phyloP scores from a whole-genome alignment of 257 asterid species.

The Fraxinus americana region DNA sequence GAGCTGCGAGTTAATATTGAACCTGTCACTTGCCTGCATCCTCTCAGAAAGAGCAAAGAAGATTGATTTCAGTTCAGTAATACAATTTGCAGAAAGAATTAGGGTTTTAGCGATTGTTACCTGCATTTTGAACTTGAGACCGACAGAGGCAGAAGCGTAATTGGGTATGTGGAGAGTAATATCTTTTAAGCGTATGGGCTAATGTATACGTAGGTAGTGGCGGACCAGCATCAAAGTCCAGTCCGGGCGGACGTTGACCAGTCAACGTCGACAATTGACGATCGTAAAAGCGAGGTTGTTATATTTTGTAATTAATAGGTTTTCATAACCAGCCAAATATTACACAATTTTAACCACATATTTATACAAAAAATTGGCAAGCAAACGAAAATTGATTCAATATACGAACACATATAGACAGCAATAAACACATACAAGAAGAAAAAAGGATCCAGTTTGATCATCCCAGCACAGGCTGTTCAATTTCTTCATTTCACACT shows the following conservation, averaged over 20 bases:
- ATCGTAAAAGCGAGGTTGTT: too few species aligned
- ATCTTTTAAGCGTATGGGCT: too few species aligned
- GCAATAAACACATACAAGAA: conserved; percentile 27
- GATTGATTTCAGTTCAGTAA: neutral
- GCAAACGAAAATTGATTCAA: neutral
- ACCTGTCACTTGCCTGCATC: conserved; percentile 96
- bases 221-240: too few species aligned
- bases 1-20: conserved; percentile 95
- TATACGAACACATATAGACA: neutral
- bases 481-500: conserved; percentile 31
- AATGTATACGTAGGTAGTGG: too few species aligned
- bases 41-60: neutral
- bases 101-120: conserved; percentile 30
- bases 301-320: too few species aligned
- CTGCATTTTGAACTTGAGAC: conserved; percentile 24
- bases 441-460: conserved; percentile 49
- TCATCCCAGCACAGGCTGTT: conserved; percentile 8
- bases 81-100: neutral
- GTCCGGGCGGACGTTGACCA: too few species aligned
- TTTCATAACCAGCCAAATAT: too few species aligned
- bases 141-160: neutral
- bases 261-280: too few species aligned
- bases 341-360: too few species aligned
- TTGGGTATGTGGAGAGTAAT: neutral
- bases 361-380: too few species aligned